phyloP scores from a whole-genome alignment of 2,329 filamentous ascomycete species.

The Teratosphaeriaceae sp. region DNA sequence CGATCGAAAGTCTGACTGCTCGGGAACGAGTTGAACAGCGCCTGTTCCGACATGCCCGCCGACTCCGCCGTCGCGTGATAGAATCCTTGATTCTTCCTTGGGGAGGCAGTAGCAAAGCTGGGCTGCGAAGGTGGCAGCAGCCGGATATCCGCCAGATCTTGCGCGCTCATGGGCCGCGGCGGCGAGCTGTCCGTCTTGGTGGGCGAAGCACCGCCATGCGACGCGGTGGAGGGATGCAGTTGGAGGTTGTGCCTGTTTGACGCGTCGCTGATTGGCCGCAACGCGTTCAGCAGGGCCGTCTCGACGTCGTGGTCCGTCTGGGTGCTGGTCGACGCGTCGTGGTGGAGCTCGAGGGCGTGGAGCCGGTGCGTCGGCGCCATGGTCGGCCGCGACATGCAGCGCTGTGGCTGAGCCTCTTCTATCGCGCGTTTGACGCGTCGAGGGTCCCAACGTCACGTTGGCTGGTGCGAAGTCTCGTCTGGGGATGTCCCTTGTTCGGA shows the following conservation, averaged over 20 bases:
- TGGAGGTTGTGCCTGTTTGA: conserved; percentile 55
- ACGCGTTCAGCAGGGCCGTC: conserved; percentile 45
- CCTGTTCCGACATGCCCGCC: conserved; percentile 16
- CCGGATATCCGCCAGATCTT: conserved; percentile 58
- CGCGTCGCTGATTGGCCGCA: conserved; percentile 38
- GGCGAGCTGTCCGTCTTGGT: conserved; percentile 59
- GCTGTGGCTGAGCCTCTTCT: not conserved
- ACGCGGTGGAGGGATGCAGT: conserved; percentile 53
- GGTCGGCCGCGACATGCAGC: conserved; percentile 1
- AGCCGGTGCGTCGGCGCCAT: conserved; percentile 48
- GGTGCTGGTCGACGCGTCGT: conserved; percentile 31
- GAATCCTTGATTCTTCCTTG: conserved; percentile 52
- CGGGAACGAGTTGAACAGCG: conserved; percentile 7
- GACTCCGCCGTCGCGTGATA: conserved; percentile 28
- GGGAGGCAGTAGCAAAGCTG: conserved; percentile 56
- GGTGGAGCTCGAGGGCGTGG: conserved; percentile 50
- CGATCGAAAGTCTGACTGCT: conserved; percentile 5
- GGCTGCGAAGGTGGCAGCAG: conserved; percentile 58
- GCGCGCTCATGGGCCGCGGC: conserved; percentile 53
- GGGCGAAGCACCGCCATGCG: conserved; percentile 58
- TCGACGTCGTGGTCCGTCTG: conserved; percentile 41
- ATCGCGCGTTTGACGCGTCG: conserved; percentile 4
- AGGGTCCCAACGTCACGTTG: too few relatives aligned
- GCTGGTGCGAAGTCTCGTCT: too few relatives aligned
- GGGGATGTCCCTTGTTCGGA: too few relatives aligned